A percentile compares a stretch with the other conserved stretches of the same genome.
Evolutionary conservation across 768 basidiomycete species (phyloP).

Genomic region (Suillus spraguei): DNA sequence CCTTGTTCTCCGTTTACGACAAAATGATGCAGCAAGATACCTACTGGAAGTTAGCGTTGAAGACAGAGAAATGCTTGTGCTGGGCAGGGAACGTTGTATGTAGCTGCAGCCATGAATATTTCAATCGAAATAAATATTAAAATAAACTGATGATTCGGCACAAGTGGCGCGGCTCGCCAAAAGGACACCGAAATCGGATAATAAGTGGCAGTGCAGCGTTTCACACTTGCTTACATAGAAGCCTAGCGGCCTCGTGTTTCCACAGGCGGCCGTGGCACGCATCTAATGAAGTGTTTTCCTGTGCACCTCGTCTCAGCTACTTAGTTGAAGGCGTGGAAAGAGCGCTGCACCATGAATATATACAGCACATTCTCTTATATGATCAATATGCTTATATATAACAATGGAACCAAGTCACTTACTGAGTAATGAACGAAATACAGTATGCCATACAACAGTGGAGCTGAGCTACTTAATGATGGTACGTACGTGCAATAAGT

Average conservation of each 20-base stretch:
- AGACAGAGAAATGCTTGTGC: background rate
- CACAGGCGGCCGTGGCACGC: background rate
- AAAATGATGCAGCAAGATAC: background rate
- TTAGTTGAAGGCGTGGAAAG: background rate
- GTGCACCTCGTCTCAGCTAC: background rate
- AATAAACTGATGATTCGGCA: background rate
- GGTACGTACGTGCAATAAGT: background rate
- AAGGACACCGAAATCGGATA: background rate
- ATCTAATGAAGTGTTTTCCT: background rate
- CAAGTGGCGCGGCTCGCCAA: background rate
- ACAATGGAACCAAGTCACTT: background rate
- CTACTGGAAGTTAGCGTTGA: background rate
- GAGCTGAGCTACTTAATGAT: no score
- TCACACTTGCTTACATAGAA: background rate
- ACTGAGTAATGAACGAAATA: no score
- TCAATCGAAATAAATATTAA: background rate
- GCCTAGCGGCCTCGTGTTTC: slow-evolving; percentile 5
- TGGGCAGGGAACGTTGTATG: background rate
- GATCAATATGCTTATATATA: background rate
- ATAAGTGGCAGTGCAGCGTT: background rate
- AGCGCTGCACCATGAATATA: background rate
- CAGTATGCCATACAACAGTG: no score
- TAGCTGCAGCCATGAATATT: slow-evolving; percentile 1
- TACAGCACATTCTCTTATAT: background rate
- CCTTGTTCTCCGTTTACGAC: slow-evolving; percentile 22